Base-by-base conservation (phyloP, 2,329 filamentous ascomycete species). In the Capronia epimyces region DNA sequence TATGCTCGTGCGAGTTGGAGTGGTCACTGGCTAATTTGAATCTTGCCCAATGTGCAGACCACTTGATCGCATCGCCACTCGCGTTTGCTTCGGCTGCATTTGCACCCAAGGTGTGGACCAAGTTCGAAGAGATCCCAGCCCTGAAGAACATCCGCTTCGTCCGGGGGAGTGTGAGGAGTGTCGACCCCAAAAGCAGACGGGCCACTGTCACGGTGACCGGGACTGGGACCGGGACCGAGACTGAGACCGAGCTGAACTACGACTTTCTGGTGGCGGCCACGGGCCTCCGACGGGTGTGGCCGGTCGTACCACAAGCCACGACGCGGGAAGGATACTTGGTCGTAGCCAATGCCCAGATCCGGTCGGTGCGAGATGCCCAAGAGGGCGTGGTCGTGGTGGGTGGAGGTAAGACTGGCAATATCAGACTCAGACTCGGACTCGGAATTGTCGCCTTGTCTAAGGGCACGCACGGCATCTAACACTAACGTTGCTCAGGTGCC, bases 191-290 rank as follows among this genome's bases (percentile, higher is more conserved):
- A 25, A 66, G 69, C 42, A 86, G 84, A 68, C 75, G 72, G 5
- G 83, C 83, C 2, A 75, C 75, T 13, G 76, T 84, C 49, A 62
- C 75, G 13, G 76, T 84, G 48, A 62, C 78, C 13, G 72, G 79
- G 41, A 65, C 65, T 29, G 68, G 69, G 7, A 73, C 77, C 71
- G n/a, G n/a, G n/a, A n/a, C n/a, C n/a, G n/a, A 76, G 49, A 65
- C 66, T 27, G 62, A 67, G 4, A 55, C 63, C 1, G 60, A 65
- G 3, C 61, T 65, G 51, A 61, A 57, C 16, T 91, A 91, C 62
- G 87, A 91, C 69, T 90, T 83, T 65, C 76, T 91, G n/a, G 71
- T 91, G 46, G 80, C 82, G 3, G 81, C 82, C 1, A 82, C 86
- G 0, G 87, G 87, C 1, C 69, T 90, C 39, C 77, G 81, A 47